Evolutionary conservation across 805 yeast species (phyloP).

Genomic region (Wickerhamomyces bisporus): DNA sequence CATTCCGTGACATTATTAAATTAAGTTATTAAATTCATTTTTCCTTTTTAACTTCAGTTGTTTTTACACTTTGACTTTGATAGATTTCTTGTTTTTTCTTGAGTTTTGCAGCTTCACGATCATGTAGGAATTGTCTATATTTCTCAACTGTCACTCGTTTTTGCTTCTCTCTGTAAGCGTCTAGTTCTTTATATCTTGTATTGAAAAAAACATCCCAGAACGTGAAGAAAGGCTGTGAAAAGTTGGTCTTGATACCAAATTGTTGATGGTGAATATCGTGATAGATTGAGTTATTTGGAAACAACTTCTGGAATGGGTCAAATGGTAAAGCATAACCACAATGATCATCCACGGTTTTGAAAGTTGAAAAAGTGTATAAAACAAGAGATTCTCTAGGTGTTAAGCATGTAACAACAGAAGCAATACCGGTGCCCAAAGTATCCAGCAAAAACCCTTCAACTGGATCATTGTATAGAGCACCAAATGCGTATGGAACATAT

Average conservation of each 20-base stretch:
- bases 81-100: conserved; percentile 22
- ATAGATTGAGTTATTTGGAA: conserved; percentile 93
- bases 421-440: conserved; percentile 87
- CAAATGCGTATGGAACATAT: conserved; percentile 95
- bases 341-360: conserved; percentile 97
- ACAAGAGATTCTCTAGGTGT: conserved; percentile 72
- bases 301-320: conserved; percentile 83
- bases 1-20: background rate
- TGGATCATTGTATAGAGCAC: conserved; percentile 93
- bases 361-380: conserved; percentile 80
- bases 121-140: conserved; percentile 51
- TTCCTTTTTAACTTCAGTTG: conserved; percentile 2
- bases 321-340: conserved; percentile 95
- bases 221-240: conserved; percentile 92
- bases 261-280: conserved; percentile 98
- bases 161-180: conserved; percentile 61
- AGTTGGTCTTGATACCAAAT: conserved; percentile 91
- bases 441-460: conserved; percentile 91
- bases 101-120: conserved; percentile 29
- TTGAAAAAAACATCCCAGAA: conserved; percentile 79
- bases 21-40: conserved; percentile 1
- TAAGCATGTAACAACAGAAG: conserved; percentile 56
- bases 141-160: conserved; percentile 60
- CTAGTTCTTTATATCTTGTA: conserved; percentile 67
- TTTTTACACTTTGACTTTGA: background rate